Conservation (phyloP, 441 rosid genomes). For the Corymbia citriodora region DNA sequence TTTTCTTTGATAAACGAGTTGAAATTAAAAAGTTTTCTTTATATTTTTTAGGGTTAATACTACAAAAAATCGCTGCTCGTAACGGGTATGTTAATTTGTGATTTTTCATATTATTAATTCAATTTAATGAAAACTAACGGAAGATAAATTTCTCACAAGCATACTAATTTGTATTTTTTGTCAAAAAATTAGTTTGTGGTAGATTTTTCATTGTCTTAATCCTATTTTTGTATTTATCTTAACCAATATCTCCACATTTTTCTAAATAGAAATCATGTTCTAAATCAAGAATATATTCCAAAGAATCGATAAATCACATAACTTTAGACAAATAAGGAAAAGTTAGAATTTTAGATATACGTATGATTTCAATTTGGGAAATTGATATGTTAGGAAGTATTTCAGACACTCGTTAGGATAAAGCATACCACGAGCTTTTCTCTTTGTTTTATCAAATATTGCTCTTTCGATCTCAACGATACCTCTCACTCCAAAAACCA, state of each 20-base stretch:
- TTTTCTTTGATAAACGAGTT: neutral
- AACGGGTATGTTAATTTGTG: too few relatives aligned
- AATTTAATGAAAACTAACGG: too few relatives aligned
- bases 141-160: too few relatives aligned
- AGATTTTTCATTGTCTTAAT: too few relatives aligned
- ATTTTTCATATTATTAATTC: too few relatives aligned
- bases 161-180: too few relatives aligned
- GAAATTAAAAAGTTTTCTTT: neutral
- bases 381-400: neutral
- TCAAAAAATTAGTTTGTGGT: too few relatives aligned
- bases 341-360: neutral
- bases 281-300: neutral
- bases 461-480: neutral
- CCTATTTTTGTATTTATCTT: neutral
- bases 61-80: too few relatives aligned
- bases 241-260: neutral
- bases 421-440: neutral
- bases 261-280: neutral
- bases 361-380: neutral
- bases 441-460: neutral
- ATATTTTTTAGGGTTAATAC: too few relatives aligned
- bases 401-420: neutral
- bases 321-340: neutral
- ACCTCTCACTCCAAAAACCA: neutral
- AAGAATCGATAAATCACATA: neutral